phyloP scores from a whole-genome alignment of 257 asterid genomes.

The Agastache rugosa region DNA sequence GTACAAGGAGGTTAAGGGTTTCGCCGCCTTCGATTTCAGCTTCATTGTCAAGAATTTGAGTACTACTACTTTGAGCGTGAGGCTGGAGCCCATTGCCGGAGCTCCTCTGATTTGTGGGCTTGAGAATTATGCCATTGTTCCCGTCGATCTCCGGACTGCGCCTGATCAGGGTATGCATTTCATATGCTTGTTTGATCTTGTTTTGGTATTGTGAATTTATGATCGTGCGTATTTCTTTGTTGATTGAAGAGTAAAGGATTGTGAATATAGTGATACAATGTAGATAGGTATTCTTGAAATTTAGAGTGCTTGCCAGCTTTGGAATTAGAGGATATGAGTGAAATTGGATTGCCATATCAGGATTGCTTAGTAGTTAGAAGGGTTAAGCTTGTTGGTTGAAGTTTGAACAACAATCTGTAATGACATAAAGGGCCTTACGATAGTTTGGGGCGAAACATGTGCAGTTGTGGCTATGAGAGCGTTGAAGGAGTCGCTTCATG shows the following conservation, averaged over 20 bases:
- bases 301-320: not conserved
- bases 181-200: not conserved
- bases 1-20: slow-evolving; percentile 76
- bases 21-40: slow-evolving; percentile 78
- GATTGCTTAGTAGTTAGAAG: slow-evolving; percentile 1
- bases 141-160: slow-evolving; percentile 72
- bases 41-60: slow-evolving; percentile 85
- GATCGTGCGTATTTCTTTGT: not conserved
- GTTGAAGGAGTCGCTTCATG: slow-evolving; percentile 85
- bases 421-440: not conserved
- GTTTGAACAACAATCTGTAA: not conserved
- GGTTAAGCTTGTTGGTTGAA: slow-evolving; percentile 10
- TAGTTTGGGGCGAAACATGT: slow-evolving; percentile 36
- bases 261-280: slow-evolving; percentile 2
- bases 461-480: slow-evolving; percentile 91
- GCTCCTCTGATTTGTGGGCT: slow-evolving; percentile 85
- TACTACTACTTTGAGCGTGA: slow-evolving; percentile 60
- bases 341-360: not conserved
- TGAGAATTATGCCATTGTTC: slow-evolving; percentile 94
- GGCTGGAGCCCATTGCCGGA: slow-evolving; percentile 73
- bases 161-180: slow-evolving; percentile 69
- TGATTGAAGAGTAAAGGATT: not conserved
- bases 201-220: not conserved
- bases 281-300: not conserved
- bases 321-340: not conserved